Evolutionary conservation across 2,329 filamentous ascomycete genomes (phyloP).

Genomic region (Clonostachys sp.): DNA sequence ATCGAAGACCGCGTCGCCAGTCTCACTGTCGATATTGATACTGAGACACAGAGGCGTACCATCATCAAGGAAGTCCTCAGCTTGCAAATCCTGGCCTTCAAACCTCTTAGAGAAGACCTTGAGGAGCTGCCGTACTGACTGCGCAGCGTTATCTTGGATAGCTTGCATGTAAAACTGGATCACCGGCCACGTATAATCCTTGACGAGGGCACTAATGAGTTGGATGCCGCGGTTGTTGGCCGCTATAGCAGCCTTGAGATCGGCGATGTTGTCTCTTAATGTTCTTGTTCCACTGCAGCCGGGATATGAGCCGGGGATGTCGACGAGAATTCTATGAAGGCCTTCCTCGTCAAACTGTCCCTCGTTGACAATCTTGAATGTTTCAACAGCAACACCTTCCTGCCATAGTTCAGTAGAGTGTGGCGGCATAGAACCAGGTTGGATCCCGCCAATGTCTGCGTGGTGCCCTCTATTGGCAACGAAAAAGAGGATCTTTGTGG

Average conservation of each 20-base stretch:
- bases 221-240: slow-evolving; percentile 82
- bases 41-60: slow-evolving; percentile 72
- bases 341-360: slow-evolving; percentile 71
- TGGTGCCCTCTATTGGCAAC: slow-evolving; percentile 22
- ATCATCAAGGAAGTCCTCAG: slow-evolving; percentile 82
- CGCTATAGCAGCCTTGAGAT: slow-evolving; percentile 80
- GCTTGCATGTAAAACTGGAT: slow-evolving; percentile 81
- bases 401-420: slow-evolving; percentile 62
- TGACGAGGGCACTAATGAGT: slow-evolving; percentile 68
- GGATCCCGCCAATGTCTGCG: slow-evolving; percentile 64
- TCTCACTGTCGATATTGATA: slow-evolving; percentile 68
- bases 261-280: slow-evolving; percentile 77
- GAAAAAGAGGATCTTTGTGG: slow-evolving; percentile 17
- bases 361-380: slow-evolving; percentile 68
- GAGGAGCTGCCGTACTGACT: slow-evolving; percentile 68
- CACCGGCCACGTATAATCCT: slow-evolving; percentile 71
- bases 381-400: slow-evolving; percentile 61
- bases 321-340: slow-evolving; percentile 53
- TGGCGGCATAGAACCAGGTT: slow-evolving; percentile 79
- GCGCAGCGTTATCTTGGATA: slow-evolving; percentile 77
- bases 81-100: slow-evolving; percentile 64
- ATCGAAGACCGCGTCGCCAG: slow-evolving; percentile 69
- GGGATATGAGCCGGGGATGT: slow-evolving; percentile 66
- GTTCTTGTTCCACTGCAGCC: slow-evolving; percentile 75
- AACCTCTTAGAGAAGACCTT: slow-evolving; percentile 66